Base-by-base conservation (phyloP, 371 early-diverging fungal species). In the Mortierella sp. region DNA sequence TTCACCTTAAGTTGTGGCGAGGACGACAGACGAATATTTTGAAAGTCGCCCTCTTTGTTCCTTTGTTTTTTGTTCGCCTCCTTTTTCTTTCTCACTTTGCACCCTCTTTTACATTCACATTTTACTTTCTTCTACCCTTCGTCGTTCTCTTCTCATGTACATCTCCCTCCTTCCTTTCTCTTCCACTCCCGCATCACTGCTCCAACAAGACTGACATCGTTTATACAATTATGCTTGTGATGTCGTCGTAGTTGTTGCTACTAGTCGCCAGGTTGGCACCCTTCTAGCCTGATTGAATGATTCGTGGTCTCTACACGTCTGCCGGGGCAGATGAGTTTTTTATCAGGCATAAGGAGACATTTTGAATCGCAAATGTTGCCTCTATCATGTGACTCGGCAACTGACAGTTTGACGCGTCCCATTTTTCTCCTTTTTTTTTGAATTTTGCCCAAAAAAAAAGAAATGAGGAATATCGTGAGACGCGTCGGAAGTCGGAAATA, bases 401-500 rank as follows among this genome's bases (percentile, higher is more conserved):
- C 35, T 65, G 24, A 21, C 4, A 3, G 10, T 7, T 68, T 38
- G 68, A 41, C 68, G 68, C 68, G 68, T 68, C 38, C 58, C 29
- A 46, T 24, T 68, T 68, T 68, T 65, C 21, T 38, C 18, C n/a
- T 56, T 56, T n/a, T 27, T 21, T 68, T 68, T 10, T 35, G 35
- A 35, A 35, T 35, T 35, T 35, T 35, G 35, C 2, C 35, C n/a
- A 56, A 56, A n/a, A 24, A 24, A 56, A 56, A 38, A 68, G 21
- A 41, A 68, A 48, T 4, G 32, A 35, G 27, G 60, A 21, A 0
- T 0, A 41, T 27, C n/a, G 27, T 21, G n/a, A 16, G 29, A 72
- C 35, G 32, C 32, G 72, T 49, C 54, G 21, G 41, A 41, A 41
- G 21, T 68, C 41, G 68, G 68, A 68, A 68, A 65, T 65, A 65